Base-by-base conservation (phyloP, 306 rosid species). In the Castanospermum australe region DNA sequence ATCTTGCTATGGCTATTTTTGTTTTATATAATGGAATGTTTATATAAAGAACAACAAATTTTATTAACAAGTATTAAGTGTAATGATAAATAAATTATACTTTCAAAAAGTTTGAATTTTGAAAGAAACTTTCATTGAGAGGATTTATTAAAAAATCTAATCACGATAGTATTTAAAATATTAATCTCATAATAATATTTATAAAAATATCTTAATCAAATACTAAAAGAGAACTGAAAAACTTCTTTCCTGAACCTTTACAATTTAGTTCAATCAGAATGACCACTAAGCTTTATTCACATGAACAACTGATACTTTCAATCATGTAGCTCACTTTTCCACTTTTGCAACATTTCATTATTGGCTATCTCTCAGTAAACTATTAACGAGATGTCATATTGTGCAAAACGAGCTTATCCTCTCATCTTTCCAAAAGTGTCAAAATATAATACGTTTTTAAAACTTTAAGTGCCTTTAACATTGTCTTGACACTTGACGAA, bases 391-490 rank as follows among this genome's bases (percentile, higher is more conserved):
- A 15, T 67, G 76, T 74, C 56, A 12, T 71, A 8, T n/a, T 56
- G 12, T 78, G 76, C 13, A 45, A 78, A 83, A 55, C 71, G 71
- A 71, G 76, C 66, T 83, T 72, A 56, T 72, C 76, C 71, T 2
- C 71, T 2, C 50, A 9, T 55, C 72, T 35, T 44, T 60, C 51
- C 71, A 7, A n/a, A n/a, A 10, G 32, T 11, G n/a, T 5, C 67
- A 42, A n/a, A 13, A 4, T 20, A 8, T 54, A 8, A 54, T 54
- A 3, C 9, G n/a, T n/a, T n/a, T n/a, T n/a, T n/a, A n/a, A 32
- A 32, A 32, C 36, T 32, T 32, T 32, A 32, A 32, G 4, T 2
- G 36, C 36, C 4, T 4, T 4, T 32, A 2, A 2, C 4, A 2
- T 2, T 4, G 4, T 4, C 2, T 4, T 32, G 36, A n/a, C 6